Evolutionary conservation across 2,329 filamentous ascomycete species (phyloP).

Genomic region (Epichloe gansuensis): DNA sequence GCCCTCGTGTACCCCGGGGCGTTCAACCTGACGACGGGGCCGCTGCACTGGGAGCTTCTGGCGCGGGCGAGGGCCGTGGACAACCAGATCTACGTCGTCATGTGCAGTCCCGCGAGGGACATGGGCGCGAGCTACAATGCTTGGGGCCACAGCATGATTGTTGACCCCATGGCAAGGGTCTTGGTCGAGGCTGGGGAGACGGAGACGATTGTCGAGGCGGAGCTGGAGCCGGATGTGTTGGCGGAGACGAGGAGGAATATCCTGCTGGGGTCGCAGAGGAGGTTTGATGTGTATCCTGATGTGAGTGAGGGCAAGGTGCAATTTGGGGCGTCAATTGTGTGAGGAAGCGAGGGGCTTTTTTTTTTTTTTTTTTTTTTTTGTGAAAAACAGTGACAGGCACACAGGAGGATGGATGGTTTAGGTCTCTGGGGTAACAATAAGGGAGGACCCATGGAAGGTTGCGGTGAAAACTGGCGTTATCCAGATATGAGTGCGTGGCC

Average conservation of each 20-base stretch:
- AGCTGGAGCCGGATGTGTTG: conserved; percentile 57
- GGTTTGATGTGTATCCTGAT: conserved; percentile 94
- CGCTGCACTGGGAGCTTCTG: conserved; percentile 79
- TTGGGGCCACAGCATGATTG: conserved; percentile 82
- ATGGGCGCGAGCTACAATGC: conserved; percentile 69
- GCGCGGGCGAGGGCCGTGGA: conserved; percentile 78
- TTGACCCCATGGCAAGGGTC: conserved; percentile 79
- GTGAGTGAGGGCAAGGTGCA: conserved; percentile 51
- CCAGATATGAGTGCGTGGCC: no score
- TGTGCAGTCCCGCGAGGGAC: conserved; percentile 86
- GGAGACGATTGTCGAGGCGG: conserved; percentile 64
- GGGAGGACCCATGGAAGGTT: no score
- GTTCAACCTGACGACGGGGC: conserved; percentile 89
- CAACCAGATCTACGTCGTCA: conserved; percentile 85
- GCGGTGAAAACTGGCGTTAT: no score
- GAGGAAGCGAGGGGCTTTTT: not conserved
- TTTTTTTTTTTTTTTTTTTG: not conserved
- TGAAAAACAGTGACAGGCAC: no score
- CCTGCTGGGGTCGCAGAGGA: conserved; percentile 69
- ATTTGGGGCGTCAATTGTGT: conserved; percentile 17
- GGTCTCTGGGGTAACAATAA: no score
- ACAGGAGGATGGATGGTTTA: no score
- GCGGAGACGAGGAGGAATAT: conserved; percentile 70
- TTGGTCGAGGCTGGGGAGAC: conserved; percentile 65
- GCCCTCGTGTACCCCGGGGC: conserved; percentile 88